Evolutionary conservation across 345 rosid genomes (phyloP).

Genomic region (Acer negundo): DNA sequence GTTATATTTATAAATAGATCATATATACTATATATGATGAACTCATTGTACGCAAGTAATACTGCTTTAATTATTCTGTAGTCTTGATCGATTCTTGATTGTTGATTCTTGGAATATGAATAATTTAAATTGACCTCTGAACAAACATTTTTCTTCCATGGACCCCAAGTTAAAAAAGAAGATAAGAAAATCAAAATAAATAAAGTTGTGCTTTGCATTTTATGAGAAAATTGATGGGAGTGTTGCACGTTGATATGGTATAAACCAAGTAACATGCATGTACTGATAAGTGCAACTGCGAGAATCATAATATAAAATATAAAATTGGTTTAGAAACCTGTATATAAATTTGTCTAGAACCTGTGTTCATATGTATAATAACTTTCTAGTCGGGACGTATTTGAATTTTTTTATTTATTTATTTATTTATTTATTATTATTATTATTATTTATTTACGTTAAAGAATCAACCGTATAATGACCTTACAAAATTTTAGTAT

Average conservation of each 20-base stretch:
- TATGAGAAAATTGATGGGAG: neutral
- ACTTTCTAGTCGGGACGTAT: too few species aligned
- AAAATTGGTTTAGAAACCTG: neutral
- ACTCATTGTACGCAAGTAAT: neutral
- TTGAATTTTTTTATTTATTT: too few species aligned
- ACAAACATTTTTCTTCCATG: neutral
- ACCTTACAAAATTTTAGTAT: too few species aligned
- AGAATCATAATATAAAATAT: neutral
- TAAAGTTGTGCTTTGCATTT: neutral
- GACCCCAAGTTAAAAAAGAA: neutral
- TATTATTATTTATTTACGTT: too few species aligned
- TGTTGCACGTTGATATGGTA: constrained; percentile 2
- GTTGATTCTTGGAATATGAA: constrained; percentile 16
- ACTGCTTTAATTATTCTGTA: neutral
- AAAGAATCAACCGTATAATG: too few species aligned
- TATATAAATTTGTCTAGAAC: too few species aligned
- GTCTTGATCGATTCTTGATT: neutral
- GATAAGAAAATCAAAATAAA: too few species aligned
- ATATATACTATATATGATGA: neutral
- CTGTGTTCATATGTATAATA: neutral
- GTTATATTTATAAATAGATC: too few species aligned
- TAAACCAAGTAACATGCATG: constrained; percentile 5
- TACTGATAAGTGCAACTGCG: neutral
- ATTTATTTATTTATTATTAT: too few species aligned
- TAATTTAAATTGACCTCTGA: neutral